Conservation (phyloP, 1,284 basidiomycete species). For the Caloboletus inedulis region DNA sequence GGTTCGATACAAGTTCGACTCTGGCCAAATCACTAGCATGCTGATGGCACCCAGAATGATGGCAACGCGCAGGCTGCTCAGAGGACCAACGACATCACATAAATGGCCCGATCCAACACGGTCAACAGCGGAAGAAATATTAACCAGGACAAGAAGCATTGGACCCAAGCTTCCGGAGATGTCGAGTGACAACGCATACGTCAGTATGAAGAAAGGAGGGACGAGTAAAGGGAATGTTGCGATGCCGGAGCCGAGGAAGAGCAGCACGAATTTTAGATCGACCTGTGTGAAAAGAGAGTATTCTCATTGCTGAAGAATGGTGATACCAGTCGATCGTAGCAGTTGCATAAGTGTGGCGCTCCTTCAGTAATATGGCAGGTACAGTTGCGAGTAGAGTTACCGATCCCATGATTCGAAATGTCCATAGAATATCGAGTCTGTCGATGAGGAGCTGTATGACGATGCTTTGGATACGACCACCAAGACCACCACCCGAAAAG, state of each 20-base stretch:
- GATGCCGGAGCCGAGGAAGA: constrained; percentile 33
- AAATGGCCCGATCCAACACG: constrained; percentile 31
- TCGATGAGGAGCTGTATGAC: constrained; percentile 31
- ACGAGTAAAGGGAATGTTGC: constrained; percentile 38
- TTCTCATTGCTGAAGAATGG: neutral
- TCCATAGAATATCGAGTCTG: constrained; percentile 31
- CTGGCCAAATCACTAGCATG: constrained; percentile 34
- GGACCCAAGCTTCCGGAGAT: constrained; percentile 27
- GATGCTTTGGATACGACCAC: constrained; percentile 33
- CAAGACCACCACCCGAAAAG: constrained; percentile 34
- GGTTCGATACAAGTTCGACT: constrained; percentile 20
- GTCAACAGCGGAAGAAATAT: constrained; percentile 34
- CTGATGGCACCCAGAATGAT: constrained; percentile 30
- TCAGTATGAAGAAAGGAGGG: constrained; percentile 37
- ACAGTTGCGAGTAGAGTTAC: constrained; percentile 28
- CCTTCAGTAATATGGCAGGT: constrained; percentile 32
- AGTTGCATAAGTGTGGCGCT: constrained; percentile 23
- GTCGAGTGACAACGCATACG: constrained; percentile 33
- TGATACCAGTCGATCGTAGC: constrained; percentile 21
- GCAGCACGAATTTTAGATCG: constrained; percentile 33
- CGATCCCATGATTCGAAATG: constrained; percentile 35
- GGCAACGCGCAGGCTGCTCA: constrained; percentile 26
- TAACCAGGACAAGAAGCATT: constrained; percentile 32
- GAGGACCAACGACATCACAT: constrained; percentile 33
- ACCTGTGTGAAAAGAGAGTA: constrained; percentile 16